These are phyloP conservation scores for Aspergillus pseudonomiae DNA, from an alignment of 2,329 filamentous ascomycete species.

Conservation along the genomic window DNA sequence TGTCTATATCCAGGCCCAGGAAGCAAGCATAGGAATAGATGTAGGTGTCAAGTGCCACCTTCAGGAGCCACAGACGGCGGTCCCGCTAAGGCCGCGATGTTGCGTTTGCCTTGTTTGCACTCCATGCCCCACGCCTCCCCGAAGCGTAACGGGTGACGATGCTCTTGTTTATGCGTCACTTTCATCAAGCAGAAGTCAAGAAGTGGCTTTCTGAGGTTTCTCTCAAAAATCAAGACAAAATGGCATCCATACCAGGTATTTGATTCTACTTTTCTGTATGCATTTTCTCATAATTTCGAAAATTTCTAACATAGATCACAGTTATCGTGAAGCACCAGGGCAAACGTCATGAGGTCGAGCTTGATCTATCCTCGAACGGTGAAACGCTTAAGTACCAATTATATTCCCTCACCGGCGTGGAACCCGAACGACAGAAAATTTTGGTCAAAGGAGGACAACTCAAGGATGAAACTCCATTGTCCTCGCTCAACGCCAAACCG, in stretches of 20 bases:
- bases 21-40: conserved; percentile 13
- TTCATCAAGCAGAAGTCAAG: conserved; percentile 5
- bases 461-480: conserved; percentile 90
- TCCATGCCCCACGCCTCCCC: conserved; percentile 24
- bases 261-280: not conserved
- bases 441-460: conserved; percentile 91
- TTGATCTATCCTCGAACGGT: conserved; percentile 81
- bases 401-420: conserved; percentile 92
- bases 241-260: conserved; percentile 61
- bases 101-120: conserved; percentile 40
- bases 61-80: conserved; percentile 15
- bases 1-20: not conserved
- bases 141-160: conserved; percentile 17
- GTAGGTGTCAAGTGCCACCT: conserved; percentile 11
- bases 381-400: conserved; percentile 96
- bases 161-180: conserved; percentile 21
- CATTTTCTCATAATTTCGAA: not conserved
- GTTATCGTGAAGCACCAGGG: conserved; percentile 94
- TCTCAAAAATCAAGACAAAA: conserved; percentile 32
- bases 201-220: conserved; percentile 7
- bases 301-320: conserved; percentile 43
- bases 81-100: conserved; percentile 17
- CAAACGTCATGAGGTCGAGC: conserved; percentile 91
- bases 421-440: conserved; percentile 95
- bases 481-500: conserved; percentile 80